Evolutionary conservation across 2,329 filamentous ascomycete species (phyloP), one percentile per base, ranked within the genome.

Genomic region (Calonectria multiphialidica): DNA sequence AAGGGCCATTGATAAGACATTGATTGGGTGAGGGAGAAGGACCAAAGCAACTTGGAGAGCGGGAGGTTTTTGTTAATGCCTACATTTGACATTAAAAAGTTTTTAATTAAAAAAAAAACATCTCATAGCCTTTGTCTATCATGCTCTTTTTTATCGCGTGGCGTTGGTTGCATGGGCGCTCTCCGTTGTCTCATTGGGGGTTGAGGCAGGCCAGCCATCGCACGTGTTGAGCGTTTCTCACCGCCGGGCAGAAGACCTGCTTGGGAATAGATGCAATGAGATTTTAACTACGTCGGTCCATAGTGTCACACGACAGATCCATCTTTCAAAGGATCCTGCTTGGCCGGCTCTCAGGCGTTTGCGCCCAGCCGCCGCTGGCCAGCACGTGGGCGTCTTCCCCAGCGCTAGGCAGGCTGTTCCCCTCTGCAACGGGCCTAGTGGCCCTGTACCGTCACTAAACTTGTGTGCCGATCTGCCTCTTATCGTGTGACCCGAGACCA

Each of bases 401-500:
- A 57, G 50, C 50, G 21, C 50, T 37, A 57, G 35, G 5, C 10
- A 23, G n/a, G n/a, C n/a, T 21, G 53, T 57, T 37, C n/a, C n/a
- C 5, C 57, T 23, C 57, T 61, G 57, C 6, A 61, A 42, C 37
- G 15, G 57, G 57, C 25, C 9, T 61, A 61, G 57, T 61, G 57
- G 37, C 25, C 23, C 13, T 18, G 33, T 18, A 33, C n/a, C 28
- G 28, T 57, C 57, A 28, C 21, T 6, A 61, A 28, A 18, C 33
- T 49, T 40, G n/a, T 16, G n/a, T 37, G 30, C 21, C 28, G 30
- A 59, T 67, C 64, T 67, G 53, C 65, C 53, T 67, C 50, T 67
- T 35, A 67, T 61, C 42, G 28, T 49, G 42, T 61, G 53, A 61
- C 53, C 35, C 18, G 16, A 35, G 65, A 42, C 50, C 65, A 61